Conservation (phyloP, 1,139 yeast species). For the Hyphopichia khmerensis region DNA sequence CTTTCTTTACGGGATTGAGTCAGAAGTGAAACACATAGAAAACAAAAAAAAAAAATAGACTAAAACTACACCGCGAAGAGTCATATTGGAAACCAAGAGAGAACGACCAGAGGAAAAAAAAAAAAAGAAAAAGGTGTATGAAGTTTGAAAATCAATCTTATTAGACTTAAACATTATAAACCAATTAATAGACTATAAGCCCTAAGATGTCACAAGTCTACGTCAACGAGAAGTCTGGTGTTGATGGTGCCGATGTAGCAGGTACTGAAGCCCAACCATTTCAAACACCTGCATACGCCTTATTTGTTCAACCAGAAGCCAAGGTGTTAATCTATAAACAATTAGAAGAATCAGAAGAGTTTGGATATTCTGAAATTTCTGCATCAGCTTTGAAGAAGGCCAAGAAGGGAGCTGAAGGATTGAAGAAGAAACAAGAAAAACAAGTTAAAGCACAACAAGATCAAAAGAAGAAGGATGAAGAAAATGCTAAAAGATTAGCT, state of each 20-base stretch:
- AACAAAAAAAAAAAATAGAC: no score
- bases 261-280: constrained; percentile 74
- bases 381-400: constrained; percentile 95
- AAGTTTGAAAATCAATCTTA: neutral
- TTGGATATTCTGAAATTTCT: constrained; percentile 72
- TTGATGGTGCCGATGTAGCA: constrained; percentile 50
- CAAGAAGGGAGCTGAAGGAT: constrained; percentile 90
- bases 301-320: constrained; percentile 58
- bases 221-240: constrained; percentile 73
- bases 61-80: neutral
- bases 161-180: neutral
- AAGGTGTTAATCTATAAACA: constrained; percentile 66
- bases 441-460: constrained; percentile 65
- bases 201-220: constrained; percentile 35
- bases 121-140: neutral
- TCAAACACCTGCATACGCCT: constrained; percentile 82
- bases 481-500: constrained; percentile 69
- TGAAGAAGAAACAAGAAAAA: constrained; percentile 86
- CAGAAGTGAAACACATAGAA: neutral
- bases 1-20: no score
- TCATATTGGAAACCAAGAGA: no score
- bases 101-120: no score
- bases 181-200: neutral
- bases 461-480: constrained; percentile 60
- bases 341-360: constrained; percentile 53